Evolutionary conservation across 352 stramenopile species (phyloP).

Genomic region (Globisporangium perplexum): DNA sequence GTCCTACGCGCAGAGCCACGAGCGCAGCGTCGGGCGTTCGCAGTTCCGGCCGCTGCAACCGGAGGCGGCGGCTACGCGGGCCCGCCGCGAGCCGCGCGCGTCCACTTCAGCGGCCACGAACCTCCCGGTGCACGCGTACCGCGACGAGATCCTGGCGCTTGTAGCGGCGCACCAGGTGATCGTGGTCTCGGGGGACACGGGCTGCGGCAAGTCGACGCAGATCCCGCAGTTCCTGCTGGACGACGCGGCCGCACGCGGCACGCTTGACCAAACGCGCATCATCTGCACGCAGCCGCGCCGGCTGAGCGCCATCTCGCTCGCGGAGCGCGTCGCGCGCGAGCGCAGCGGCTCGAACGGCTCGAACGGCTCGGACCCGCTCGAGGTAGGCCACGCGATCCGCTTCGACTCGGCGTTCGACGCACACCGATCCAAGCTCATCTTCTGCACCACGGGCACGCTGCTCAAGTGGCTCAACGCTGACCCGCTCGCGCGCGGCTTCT

Average conservation of each 20-base stretch:
- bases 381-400: slow-evolving; percentile 91
- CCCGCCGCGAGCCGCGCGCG: slow-evolving; percentile 1
- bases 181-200: slow-evolving; percentile 92
- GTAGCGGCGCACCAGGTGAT: slow-evolving; percentile 82
- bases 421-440: slow-evolving; percentile 90
- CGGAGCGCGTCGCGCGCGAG: slow-evolving; percentile 83
- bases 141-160: slow-evolving; percentile 57
- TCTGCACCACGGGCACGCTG: slow-evolving; percentile 96
- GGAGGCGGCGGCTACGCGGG: background rate
- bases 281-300: slow-evolving; percentile 92
- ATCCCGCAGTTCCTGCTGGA: slow-evolving; percentile 93
- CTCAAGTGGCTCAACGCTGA: slow-evolving; percentile 83
- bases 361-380: slow-evolving; percentile 12
- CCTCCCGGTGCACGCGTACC: slow-evolving; percentile 57
- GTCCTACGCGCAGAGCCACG: slow-evolving; percentile 10
- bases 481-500: slow-evolving; percentile 74
- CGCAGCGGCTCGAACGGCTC: slow-evolving; percentile 39
- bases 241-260: slow-evolving; percentile 59
- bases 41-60: slow-evolving; percentile 40
- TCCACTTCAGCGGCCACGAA: slow-evolving; percentile 16
- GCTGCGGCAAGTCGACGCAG: slow-evolving; percentile 92
- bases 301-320: slow-evolving; percentile 89
- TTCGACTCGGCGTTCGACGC: slow-evolving; percentile 82
- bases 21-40: slow-evolving; percentile 11
- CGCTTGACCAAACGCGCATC: slow-evolving; percentile 59